Evolutionary conservation across 1,139 yeast genomes (phyloP).

Genomic region (Protomyces lactucae-debilis): DNA sequence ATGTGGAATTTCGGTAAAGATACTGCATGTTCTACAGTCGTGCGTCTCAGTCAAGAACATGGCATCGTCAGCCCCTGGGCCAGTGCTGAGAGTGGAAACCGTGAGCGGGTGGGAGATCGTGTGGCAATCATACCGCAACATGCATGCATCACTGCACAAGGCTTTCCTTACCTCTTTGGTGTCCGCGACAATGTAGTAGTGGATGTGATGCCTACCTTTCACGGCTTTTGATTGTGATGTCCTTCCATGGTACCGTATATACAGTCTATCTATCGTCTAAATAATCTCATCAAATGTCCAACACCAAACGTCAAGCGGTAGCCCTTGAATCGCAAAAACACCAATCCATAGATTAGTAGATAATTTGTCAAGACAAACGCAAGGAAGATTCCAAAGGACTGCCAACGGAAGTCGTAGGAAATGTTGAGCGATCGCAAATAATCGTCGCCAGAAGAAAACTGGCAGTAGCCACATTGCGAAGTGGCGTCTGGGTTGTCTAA

Average conservation of each 20-base stretch:
- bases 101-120: conserved; percentile 53
- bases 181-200: conserved; percentile 34
- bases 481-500: conserved; percentile 41
- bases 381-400: conserved; percentile 55
- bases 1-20: conserved; percentile 35
- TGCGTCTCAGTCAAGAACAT: conserved; percentile 29
- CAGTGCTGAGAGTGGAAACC: conserved; percentile 6
- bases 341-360: conserved; percentile 12
- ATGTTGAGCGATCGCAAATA: conserved; percentile 49
- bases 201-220: neutral
- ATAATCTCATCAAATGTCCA: neutral
- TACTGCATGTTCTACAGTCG: conserved; percentile 3
- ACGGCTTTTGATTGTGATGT: neutral
- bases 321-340: conserved; percentile 44
- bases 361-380: conserved; percentile 48
- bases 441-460: conserved; percentile 51
- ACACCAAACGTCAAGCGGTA: conserved; percentile 17
- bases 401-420: conserved; percentile 50
- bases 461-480: conserved; percentile 56
- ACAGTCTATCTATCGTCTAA: neutral
- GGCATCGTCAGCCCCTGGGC: conserved; percentile 22
- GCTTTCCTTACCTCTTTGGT: conserved; percentile 56
- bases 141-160: conserved; percentile 66
- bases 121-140: conserved; percentile 65
- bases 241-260: no score